Conservation (phyloP, 2,329 filamentous ascomycete species). For the Beauveria asiatica region DNA sequence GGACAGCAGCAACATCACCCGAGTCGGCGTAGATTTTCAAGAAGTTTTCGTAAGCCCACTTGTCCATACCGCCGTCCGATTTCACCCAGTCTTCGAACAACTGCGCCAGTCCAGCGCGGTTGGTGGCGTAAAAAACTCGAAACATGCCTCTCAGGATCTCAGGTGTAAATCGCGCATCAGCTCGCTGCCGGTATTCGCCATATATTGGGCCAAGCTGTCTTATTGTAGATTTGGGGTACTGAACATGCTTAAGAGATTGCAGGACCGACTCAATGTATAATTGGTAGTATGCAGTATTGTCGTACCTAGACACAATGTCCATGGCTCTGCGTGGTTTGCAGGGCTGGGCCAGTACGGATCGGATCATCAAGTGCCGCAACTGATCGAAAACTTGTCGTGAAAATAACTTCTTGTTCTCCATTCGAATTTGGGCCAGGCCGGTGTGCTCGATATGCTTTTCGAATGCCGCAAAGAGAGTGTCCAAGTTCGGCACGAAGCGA, state of each 20-base stretch:
- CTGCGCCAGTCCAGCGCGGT: slow-evolving; percentile 34
- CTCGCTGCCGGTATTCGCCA: slow-evolving; percentile 34
- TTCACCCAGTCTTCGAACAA: slow-evolving; percentile 42
- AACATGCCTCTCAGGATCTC: slow-evolving; percentile 37
- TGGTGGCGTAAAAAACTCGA: slow-evolving; percentile 29
- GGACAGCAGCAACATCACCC: slow-evolving; percentile 39
- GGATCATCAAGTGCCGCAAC: slow-evolving; percentile 22
- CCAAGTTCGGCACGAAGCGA: slow-evolving; percentile 21
- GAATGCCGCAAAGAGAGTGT: slow-evolving; percentile 25
- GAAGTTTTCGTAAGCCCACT: slow-evolving; percentile 39
- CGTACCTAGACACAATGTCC: slow-evolving; percentile 31
- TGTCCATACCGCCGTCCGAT: slow-evolving; percentile 30
- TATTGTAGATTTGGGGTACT: slow-evolving; percentile 21
- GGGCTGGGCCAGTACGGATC: slow-evolving; percentile 23
- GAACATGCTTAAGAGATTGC: slow-evolving; percentile 20
- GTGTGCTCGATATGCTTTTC: slow-evolving; percentile 24
- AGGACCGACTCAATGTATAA: slow-evolving; percentile 32
- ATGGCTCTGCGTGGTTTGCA: slow-evolving; percentile 26
- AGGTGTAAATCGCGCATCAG: slow-evolving; percentile 27
- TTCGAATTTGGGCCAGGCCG: slow-evolving; percentile 16
- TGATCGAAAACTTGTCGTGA: slow-evolving; percentile 18
- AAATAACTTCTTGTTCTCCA: slow-evolving; percentile 16
- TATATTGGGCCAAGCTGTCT: slow-evolving; percentile 35
- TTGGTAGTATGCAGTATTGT: slow-evolving; percentile 33
- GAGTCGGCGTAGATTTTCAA: slow-evolving; percentile 39